Evolutionary conservation across 2,329 filamentous ascomycete species (phyloP).

Genomic region (Drechslerella stenobrocha): DNA sequence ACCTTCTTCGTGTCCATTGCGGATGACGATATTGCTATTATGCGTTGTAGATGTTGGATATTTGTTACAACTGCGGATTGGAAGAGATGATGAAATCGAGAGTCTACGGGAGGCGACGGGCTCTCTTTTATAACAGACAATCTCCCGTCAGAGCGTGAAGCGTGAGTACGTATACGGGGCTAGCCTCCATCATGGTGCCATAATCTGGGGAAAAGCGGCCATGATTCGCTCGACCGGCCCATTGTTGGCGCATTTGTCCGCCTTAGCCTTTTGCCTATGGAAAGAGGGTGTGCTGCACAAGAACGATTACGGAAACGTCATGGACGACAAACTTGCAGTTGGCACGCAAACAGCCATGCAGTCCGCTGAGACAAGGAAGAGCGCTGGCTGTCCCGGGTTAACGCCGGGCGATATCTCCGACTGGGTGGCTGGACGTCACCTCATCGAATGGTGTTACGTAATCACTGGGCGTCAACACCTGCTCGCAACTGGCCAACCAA

Average conservation of each 20-base stretch:
- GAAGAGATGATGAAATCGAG: not conserved
- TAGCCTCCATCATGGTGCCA: too few species aligned
- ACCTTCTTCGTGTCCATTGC: constrained; percentile 23
- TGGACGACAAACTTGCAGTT: constrained; percentile 13
- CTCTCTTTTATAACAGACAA: constrained; percentile 21
- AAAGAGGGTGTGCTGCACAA: constrained; percentile 46
- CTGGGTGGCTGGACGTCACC: too few species aligned
- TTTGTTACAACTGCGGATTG: not conserved
- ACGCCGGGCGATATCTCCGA: too few species aligned
- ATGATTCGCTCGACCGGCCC: too few species aligned
- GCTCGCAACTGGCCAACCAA: too few species aligned
- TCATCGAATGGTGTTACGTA: too few species aligned
- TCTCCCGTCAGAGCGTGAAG: too few species aligned
- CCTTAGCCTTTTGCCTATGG: constrained; percentile 8
- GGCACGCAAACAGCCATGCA: constrained; percentile 4
- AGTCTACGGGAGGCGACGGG: not conserved
- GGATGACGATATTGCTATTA: constrained; percentile 1
- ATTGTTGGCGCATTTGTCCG: constrained; percentile 11
- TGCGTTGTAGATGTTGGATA: constrained; percentile 26
- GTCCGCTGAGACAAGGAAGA: too few species aligned
- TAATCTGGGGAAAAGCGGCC: too few species aligned
- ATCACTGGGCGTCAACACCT: too few species aligned
- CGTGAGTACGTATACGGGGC: too few species aligned
- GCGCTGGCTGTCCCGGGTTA: too few species aligned
- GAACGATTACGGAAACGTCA: constrained; percentile 45